These are phyloP conservation scores for Metrosideros polymorpha DNA, from an alignment of 441 rosid genomes.

Conservation along the genomic window DNA sequence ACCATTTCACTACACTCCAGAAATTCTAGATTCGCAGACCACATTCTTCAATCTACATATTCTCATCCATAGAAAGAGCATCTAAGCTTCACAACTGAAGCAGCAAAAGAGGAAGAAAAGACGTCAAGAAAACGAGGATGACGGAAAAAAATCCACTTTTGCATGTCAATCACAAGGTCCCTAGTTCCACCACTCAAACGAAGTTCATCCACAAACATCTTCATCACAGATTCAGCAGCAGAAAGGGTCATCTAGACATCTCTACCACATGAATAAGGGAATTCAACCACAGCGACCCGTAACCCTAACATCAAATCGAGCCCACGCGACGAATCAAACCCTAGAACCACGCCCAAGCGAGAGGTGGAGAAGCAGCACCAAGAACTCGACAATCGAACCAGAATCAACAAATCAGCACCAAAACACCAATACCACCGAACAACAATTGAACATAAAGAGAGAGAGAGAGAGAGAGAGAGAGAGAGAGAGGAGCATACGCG, in stretches of 20 bases:
- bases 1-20: background rate
- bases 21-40: background rate
- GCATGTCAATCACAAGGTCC: background rate
- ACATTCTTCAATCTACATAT: background rate
- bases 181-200: background rate
- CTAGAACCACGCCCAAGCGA: background rate
- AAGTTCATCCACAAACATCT: background rate
- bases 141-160: background rate
- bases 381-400: background rate
- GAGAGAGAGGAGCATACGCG: conserved; percentile 26
- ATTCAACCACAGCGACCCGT: background rate
- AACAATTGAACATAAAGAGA: background rate
- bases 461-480: background rate
- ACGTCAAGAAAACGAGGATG: background rate
- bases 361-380: background rate
- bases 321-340: background rate
- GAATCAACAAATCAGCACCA: background rate
- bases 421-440: background rate
- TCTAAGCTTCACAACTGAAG: background rate
- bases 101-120: background rate
- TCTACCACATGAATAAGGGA: background rate
- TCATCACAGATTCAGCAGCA: background rate
- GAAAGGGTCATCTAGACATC: background rate
- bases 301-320: background rate
- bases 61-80: background rate